phyloP scores from a whole-genome alignment of 345 rosid species.

The Conringia planisiliqua region DNA sequence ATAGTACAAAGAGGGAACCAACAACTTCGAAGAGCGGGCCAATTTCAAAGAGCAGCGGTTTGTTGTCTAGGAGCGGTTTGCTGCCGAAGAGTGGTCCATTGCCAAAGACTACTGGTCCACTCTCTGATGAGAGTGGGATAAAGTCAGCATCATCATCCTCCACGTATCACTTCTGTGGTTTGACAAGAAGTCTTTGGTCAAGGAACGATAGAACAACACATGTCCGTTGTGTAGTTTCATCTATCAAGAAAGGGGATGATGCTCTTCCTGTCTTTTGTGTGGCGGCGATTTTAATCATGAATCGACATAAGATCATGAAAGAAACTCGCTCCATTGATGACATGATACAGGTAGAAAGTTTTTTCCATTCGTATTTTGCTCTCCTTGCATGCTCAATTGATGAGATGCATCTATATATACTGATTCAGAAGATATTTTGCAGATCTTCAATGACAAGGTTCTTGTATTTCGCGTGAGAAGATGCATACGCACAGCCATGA shows the following conservation, averaged over 20 bases:
- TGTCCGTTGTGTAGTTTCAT: conserved; percentile 45
- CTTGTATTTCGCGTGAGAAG: conserved; percentile 67
- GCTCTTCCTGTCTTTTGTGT: conserved; percentile 87
- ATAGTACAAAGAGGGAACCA: conserved; percentile 26
- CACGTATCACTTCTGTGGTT: conserved; percentile 64
- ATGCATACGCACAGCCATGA: conserved; percentile 68
- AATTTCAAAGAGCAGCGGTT: conserved; percentile 33
- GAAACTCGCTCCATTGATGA: conserved; percentile 86
- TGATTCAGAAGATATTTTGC: conserved; percentile 31
- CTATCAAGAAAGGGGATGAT: conserved; percentile 59
- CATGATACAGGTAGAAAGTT: conserved; percentile 68
- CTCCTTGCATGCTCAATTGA: neutral
- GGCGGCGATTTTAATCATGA: conserved; percentile 80
- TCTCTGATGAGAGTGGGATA: conserved; percentile 40
- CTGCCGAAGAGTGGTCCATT: conserved; percentile 36
- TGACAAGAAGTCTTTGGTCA: conserved; percentile 66
- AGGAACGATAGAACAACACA: conserved; percentile 50
- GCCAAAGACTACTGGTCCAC: conserved; percentile 39
- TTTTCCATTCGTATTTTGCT: neutral
- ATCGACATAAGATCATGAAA: conserved; percentile 80
- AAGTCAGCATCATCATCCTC: conserved; percentile 50
- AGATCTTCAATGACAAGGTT: conserved; percentile 86
- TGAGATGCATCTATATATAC: conserved; percentile 15
- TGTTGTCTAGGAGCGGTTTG: conserved; percentile 42
- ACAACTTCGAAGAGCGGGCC: conserved; percentile 33